Evolutionary conservation across 1,139 yeast species (phyloP).

Genomic region (Kluyveromyces sp.): DNA sequence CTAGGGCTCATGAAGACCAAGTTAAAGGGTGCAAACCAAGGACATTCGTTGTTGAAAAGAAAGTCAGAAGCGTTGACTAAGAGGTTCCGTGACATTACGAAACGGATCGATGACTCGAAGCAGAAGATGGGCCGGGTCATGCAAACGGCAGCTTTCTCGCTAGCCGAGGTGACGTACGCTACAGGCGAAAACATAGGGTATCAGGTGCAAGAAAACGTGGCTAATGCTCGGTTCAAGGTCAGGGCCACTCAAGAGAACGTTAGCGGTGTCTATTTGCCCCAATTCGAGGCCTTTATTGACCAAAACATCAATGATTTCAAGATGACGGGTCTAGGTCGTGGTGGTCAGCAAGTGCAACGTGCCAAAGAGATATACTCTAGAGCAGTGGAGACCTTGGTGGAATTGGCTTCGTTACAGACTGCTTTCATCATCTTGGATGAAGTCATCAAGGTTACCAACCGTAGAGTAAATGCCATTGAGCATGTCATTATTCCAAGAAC

Average conservation of each 20-base stretch:
- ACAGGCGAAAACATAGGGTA: slow-evolving; percentile 93
- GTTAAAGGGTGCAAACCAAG: slow-evolving; percentile 95
- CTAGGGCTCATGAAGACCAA: slow-evolving; percentile 90
- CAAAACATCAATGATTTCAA: slow-evolving; percentile 87
- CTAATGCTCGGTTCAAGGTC: slow-evolving; percentile 83
- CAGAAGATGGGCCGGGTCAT: slow-evolving; percentile 96
- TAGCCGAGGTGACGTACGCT: slow-evolving; percentile 95
- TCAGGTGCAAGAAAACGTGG: slow-evolving; percentile 92
- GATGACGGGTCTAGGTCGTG: slow-evolving; percentile 94
- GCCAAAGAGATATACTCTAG: slow-evolving; percentile 89
- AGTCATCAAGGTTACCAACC: slow-evolving; percentile 92
- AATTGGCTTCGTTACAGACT: slow-evolving; percentile 88
- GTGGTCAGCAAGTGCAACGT: slow-evolving; percentile 96
- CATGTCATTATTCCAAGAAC: slow-evolving; percentile 97
- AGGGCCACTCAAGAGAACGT: slow-evolving; percentile 93
- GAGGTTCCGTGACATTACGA: slow-evolving; percentile 91
- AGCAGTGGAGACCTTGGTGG: slow-evolving; percentile 94
- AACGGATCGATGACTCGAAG: slow-evolving; percentile 88
- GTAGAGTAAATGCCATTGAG: slow-evolving; percentile 98
- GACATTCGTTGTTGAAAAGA: slow-evolving; percentile 86
- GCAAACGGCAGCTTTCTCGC: slow-evolving; percentile 96
- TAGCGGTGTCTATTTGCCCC: slow-evolving; percentile 90
- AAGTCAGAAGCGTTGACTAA: slow-evolving; percentile 96
- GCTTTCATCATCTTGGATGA: slow-evolving; percentile 95
- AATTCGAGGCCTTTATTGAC: slow-evolving; percentile 78